Base-by-base conservation (phyloP, 495 filamentous ascomycete genomes). In the Trichoderma gamsii region DNA sequence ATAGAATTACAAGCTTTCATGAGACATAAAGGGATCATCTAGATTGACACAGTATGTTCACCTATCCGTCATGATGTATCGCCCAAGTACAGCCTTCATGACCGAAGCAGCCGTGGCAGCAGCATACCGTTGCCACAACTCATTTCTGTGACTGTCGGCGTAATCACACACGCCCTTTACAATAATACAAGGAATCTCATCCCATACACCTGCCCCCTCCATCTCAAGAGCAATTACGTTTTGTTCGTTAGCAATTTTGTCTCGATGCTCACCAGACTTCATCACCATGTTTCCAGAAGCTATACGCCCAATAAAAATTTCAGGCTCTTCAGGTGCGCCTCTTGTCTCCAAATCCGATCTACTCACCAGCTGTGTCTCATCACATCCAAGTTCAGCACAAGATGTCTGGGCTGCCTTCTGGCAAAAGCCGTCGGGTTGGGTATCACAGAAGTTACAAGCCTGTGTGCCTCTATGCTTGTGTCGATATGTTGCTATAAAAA, bases 161-260 rank as follows among this genome's bases (percentile, higher is more conserved):
- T 81, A 83, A 68, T 83, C 80, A 43, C 73, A 79, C 0, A 81
- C 73, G 0, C 76, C 76, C 63, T 81, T 80, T 66, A 82, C 73
- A 1, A 81, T 70, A 1, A 81, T 35, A 27, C 69, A 76, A 1
- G 75, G 74, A 11, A 78, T 29, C 15, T 70, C 69, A 23, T 80
- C 78, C 76, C 77, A 78, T 0, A 76, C 72, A 5, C 79, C 80
- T 12, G 78, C 78, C 0, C 78, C 79, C 69, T 81, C 79, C 78
- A 80, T 81, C 66, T 81, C 79, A 51, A 80, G 77, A 3, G 68
- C 77, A 51, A 80, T 77, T 11, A 81, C 69, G 16, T 72, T 51
- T 1, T 52, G 9, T 16, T 63, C 3, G 13, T 25, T 11, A 13
- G 73, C 71, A 12, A 74, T 49, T 9, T 35, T 16, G 16, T 78